phyloP scores from a whole-genome alignment of 768 basidiomycete genomes.

The Kwoniella pini region DNA sequence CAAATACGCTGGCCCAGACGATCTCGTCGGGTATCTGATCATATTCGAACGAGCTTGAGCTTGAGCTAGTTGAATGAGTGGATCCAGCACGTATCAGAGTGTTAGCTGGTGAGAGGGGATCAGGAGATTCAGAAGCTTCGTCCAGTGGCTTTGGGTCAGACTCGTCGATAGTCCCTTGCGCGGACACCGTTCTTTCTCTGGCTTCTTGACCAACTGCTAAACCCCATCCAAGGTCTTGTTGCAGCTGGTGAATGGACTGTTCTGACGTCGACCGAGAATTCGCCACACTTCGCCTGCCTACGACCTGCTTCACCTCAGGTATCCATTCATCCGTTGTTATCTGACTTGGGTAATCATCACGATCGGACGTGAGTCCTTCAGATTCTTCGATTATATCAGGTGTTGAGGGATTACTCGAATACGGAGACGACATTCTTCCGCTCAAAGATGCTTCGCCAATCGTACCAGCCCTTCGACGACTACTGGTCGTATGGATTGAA shows the following conservation, averaged over 20 bases:
- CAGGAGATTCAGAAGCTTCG: not conserved
- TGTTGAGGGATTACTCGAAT: slow-evolving; percentile 7
- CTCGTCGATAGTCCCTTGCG: slow-evolving; percentile 11
- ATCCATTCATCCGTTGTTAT: not conserved
- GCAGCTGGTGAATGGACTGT: slow-evolving; percentile 12
- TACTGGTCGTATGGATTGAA: not conserved
- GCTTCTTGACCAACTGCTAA: slow-evolving; percentile 1
- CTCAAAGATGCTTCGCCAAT: slow-evolving; percentile 5
- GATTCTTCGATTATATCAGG: slow-evolving; percentile 23
- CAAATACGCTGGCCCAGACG: slow-evolving; percentile 15
- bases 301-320: slow-evolving; percentile 16
- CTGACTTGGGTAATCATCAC: slow-evolving; percentile 1
- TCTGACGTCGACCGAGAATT: slow-evolving; percentile 20
- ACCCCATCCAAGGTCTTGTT: slow-evolving; percentile 3
- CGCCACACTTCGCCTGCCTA: slow-evolving; percentile 23
- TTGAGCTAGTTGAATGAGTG: slow-evolving; percentile 18
- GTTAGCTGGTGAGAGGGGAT: slow-evolving; percentile 11
- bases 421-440: slow-evolving; percentile 13
- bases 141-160: slow-evolving; percentile 4
- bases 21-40: not conserved
- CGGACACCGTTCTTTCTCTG: slow-evolving; percentile 1
- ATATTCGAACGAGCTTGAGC: slow-evolving; percentile 19
- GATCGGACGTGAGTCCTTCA: slow-evolving; percentile 17
- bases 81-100: slow-evolving; percentile 11
- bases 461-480: slow-evolving; percentile 15